Conservation (phyloP, 78 protist species). For the Monosiga brevicollis region DNA sequence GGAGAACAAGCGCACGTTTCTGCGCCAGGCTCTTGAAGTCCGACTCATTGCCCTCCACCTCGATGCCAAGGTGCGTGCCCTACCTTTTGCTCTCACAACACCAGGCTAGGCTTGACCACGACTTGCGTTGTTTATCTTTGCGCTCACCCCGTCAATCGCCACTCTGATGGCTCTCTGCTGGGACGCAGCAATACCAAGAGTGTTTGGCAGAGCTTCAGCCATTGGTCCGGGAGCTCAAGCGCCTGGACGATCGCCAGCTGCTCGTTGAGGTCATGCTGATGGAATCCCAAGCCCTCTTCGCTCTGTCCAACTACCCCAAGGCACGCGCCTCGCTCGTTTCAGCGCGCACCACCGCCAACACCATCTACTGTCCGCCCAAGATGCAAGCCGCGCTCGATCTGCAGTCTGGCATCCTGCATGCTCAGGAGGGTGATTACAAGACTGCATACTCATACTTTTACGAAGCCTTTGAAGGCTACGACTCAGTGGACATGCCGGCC, state of each 20-base stretch:
- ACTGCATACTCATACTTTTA: conserved; percentile 93
- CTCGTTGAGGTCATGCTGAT: conserved; percentile 89
- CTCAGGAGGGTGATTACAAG: conserved; percentile 94
- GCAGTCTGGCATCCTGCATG: conserved; percentile 62
- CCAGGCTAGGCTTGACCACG: too few species aligned
- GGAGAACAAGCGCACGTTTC: conserved; percentile 81
- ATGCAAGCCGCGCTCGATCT: conserved; percentile 85
- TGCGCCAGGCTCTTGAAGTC: conserved; percentile 86
- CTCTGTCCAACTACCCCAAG: conserved; percentile 14
- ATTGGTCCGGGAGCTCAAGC: conserved; percentile 82
- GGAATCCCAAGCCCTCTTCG: conserved; percentile 36
- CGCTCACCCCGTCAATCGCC: too few species aligned
- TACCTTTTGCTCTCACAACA: too few species aligned
- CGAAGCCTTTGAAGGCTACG: conserved; percentile 83
- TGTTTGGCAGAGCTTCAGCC: conserved; percentile 56
- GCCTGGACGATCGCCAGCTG: conserved; percentile 90
- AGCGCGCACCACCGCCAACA: conserved; percentile 92
- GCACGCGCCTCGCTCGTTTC: conserved; percentile 63
- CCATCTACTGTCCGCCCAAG: conserved; percentile 92
- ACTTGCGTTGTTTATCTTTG: too few species aligned
- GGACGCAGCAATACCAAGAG: conserved; percentile 39
- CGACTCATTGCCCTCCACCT: conserved; percentile 9
- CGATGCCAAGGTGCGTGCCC: too few species aligned
- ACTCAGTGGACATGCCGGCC: conserved; percentile 33
- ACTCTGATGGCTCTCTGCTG: too few species aligned